Percentiles rank a stretch among this genome's conserved stretches.
phyloP scores from a whole-genome alignment of 148 eudicot genomes.

The Drosera capensis region DNA sequence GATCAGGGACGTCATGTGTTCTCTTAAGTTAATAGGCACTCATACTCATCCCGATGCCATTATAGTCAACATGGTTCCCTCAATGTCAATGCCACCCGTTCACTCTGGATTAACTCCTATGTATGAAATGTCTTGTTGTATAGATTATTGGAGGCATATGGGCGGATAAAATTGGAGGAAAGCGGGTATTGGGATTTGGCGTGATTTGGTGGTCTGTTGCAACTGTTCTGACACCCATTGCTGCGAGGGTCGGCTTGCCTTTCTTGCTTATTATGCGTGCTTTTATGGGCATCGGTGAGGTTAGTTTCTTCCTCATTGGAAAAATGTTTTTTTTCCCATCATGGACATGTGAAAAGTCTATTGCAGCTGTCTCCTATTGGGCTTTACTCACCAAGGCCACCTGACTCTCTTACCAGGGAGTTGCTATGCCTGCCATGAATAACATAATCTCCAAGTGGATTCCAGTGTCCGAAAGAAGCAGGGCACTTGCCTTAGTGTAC shows the following conservation, averaged over 20 bases:
- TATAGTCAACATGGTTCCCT: background rate
- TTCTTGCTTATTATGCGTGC: constrained; percentile 80
- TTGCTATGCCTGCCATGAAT: constrained; percentile 99
- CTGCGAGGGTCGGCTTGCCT: constrained; percentile 80
- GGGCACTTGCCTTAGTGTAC: constrained; percentile 89
- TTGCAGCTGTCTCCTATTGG: background rate
- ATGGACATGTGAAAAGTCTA: background rate
- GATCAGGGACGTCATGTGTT: no score
- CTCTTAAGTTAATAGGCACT: no score
- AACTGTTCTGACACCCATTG: constrained; percentile 86
- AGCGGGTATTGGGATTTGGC: constrained; percentile 86
- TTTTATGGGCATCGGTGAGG: constrained; percentile 99
- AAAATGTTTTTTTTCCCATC: background rate
- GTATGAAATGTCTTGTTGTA: background rate
- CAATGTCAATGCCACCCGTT: background rate
- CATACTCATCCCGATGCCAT: no score
- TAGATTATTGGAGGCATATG: constrained; percentile 95
- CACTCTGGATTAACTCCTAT: background rate
- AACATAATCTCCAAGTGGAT: constrained; percentile 90
- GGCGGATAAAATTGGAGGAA: constrained; percentile 97
- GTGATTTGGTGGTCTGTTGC: constrained; percentile 98
- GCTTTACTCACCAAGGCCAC: background rate
- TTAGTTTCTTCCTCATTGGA: constrained; percentile 16
- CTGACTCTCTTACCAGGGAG: constrained; percentile 47
- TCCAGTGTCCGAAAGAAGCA: constrained; percentile 96